Evolutionary conservation across 441 rosid species (phyloP).

Genomic region (Pelargonium citronellum): DNA sequence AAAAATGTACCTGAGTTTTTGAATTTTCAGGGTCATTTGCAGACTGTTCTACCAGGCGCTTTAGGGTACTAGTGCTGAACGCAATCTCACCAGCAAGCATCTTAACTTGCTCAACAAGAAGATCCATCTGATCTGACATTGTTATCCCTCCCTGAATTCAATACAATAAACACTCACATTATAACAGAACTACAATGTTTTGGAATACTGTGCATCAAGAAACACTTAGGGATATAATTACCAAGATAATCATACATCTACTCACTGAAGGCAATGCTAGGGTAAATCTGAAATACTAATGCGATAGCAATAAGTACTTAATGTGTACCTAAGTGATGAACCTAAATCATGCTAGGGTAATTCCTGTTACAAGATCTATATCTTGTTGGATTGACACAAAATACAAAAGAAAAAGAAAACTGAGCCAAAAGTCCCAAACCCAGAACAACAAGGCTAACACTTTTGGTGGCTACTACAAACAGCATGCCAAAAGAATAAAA

Average conservation of each 20-base stretch:
- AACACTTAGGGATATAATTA: not conserved
- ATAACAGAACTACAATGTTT: not conserved
- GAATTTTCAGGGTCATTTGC: conserved; percentile 77
- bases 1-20: conserved; percentile 55
- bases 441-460: not conserved
- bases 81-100: conserved; percentile 99
- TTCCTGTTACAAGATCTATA: not conserved
- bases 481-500: not conserved
- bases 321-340: not conserved
- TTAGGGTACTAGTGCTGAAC: conserved; percentile 85
- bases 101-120: conserved; percentile 94
- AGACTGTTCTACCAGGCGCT: conserved; percentile 89
- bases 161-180: conserved; percentile 10
- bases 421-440: not conserved
- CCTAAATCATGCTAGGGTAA: not conserved
- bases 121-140: conserved; percentile 91
- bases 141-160: conserved; percentile 58
- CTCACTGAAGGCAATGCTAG: not conserved
- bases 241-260: not conserved
- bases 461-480: not conserved
- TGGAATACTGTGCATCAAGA: not conserved
- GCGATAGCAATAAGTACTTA: not conserved
- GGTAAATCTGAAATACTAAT: conserved; percentile 3
- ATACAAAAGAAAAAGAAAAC: not conserved
- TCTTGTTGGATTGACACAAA: conserved; percentile 2